phyloP scores from a whole-genome alignment of 768 basidiomycete genomes.

The Suillus placidus region DNA sequence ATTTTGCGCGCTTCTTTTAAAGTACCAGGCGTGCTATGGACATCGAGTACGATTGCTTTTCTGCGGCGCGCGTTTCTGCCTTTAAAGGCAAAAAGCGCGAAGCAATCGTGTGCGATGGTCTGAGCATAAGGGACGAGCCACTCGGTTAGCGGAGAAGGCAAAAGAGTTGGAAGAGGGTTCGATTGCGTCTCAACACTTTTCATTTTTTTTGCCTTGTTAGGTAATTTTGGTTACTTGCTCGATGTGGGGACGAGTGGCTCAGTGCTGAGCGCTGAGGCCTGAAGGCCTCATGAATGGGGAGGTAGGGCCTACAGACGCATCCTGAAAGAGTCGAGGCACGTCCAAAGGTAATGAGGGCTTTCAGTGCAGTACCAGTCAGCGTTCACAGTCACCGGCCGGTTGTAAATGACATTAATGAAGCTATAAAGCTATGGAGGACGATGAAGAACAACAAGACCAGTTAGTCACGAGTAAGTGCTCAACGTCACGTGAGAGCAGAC shows the following conservation, averaged over 20 bases:
- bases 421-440: background rate
- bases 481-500: background rate
- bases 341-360: background rate
- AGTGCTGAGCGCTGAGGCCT: background rate
- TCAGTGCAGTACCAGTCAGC: background rate
- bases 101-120: constrained; percentile 25
- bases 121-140: constrained; percentile 15
- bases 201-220: background rate
- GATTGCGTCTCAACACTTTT: background rate
- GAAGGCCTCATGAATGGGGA: background rate
- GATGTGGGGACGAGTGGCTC: background rate
- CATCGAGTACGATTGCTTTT: constrained; percentile 30
- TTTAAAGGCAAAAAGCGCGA: constrained; percentile 23
- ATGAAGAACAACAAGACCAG: background rate
- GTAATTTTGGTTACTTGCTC: background rate
- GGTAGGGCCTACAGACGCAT: background rate
- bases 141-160: background rate
- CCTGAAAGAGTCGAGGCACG: background rate
- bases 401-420: too few relatives aligned
- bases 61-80: constrained; percentile 19
- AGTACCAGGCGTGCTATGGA: constrained; percentile 20
- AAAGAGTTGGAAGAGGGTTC: background rate
- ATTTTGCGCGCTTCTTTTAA: constrained; percentile 25
- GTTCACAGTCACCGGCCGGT: background rate
- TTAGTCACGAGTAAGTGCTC: background rate